Conservation (phyloP, 208 protist species). For the Leishmania arabica region DNA sequence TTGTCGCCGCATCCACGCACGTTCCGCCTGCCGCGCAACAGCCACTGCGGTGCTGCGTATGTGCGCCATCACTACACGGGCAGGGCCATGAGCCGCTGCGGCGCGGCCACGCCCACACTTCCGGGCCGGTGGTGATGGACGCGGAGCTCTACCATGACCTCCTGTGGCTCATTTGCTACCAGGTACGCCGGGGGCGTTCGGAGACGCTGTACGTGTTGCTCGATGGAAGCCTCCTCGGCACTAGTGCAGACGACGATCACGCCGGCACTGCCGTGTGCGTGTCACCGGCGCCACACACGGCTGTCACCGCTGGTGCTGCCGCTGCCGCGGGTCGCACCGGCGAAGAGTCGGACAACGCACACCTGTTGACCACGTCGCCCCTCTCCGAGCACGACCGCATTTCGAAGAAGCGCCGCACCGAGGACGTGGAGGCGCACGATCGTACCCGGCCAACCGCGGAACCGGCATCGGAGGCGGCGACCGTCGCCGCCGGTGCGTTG, state of each 20-base stretch:
- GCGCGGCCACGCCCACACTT: background rate
- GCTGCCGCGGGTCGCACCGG: background rate
- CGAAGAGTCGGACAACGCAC: background rate
- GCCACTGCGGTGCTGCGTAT: conserved; percentile 9
- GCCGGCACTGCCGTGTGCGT: background rate
- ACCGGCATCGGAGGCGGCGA: background rate
- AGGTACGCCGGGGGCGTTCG: background rate
- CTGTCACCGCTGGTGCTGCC: background rate
- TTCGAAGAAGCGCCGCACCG: conserved; percentile 3
- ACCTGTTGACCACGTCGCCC: background rate
- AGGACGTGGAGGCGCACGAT: background rate
- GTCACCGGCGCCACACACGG: background rate
- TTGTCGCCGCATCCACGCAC: background rate
- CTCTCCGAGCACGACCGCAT: background rate
- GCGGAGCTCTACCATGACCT: conserved; percentile 21
- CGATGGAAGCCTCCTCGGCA: conserved; percentile 9
- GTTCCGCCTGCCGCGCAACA: background rate
- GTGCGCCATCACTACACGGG: background rate
- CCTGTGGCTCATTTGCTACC: conserved; percentile 1
- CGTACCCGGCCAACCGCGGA: background rate
- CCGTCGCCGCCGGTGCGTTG: background rate
- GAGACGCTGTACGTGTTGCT: conserved; percentile 21
- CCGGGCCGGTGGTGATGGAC: background rate
- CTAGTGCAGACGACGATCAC: background rate
- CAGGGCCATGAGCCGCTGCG: background rate